Conservation (phyloP, 768 basidiomycete genomes). For the Phlebiopsis flavidoalba region DNA sequence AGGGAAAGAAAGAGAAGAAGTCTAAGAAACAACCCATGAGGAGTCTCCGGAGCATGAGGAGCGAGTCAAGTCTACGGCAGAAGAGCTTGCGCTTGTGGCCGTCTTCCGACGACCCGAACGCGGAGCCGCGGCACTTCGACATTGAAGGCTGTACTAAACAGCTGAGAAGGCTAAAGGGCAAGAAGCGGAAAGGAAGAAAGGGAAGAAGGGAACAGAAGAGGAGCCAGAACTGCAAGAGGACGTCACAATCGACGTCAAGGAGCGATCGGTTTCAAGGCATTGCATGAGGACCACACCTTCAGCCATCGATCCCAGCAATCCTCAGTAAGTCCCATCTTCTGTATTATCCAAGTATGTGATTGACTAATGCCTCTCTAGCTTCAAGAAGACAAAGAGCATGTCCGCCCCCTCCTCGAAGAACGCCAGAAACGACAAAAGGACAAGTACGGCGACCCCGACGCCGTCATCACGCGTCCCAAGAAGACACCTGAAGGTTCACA, state of each 20-base stretch:
- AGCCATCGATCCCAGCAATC: slow-evolving; percentile 96
- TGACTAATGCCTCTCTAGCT: slow-evolving; percentile 42
- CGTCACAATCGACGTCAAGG: slow-evolving; percentile 77
- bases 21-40: slow-evolving; percentile 16
- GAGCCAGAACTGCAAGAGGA: slow-evolving; percentile 69
- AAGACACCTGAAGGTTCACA: background rate
- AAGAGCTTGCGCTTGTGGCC: slow-evolving; percentile 62
- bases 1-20: slow-evolving; percentile 18
- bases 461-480: background rate
- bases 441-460: slow-evolving; percentile 11
- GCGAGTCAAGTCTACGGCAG: slow-evolving; percentile 42
- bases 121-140: slow-evolving; percentile 77
- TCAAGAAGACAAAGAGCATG: slow-evolving; percentile 93
- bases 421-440: slow-evolving; percentile 60
- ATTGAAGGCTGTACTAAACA: slow-evolving; percentile 78
- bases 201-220: slow-evolving; percentile 43
- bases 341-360: background rate
- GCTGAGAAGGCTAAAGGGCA: slow-evolving; percentile 67
- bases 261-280: slow-evolving; percentile 82
- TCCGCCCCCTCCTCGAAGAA: slow-evolving; percentile 72
- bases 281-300: slow-evolving; percentile 73
- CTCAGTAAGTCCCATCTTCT: slow-evolving; percentile 58
- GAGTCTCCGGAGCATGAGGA: slow-evolving; percentile 18
- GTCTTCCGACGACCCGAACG: slow-evolving; percentile 47
- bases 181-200: slow-evolving; percentile 36